These are phyloP conservation scores for Exophiala sideris DNA, from an alignment of 2,329 filamentous ascomycete genomes.

Conservation along the genomic window DNA sequence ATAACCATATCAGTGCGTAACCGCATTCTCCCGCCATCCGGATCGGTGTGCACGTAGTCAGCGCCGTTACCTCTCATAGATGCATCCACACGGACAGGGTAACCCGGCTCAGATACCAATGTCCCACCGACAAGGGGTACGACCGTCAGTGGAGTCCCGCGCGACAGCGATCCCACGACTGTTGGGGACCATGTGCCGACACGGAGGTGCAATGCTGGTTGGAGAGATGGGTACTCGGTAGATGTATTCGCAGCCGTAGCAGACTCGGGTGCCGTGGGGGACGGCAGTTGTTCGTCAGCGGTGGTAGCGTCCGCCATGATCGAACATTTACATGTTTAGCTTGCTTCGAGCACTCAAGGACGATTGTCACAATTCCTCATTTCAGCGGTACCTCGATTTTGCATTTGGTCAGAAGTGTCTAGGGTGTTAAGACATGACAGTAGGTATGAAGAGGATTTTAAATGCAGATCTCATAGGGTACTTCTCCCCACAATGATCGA, in stretches of 20 bases:
- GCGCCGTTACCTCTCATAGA: constrained; percentile 38
- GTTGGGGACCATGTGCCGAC: constrained; percentile 26
- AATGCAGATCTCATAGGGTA: too few species aligned
- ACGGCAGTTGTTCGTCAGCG: too few species aligned
- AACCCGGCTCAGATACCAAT: constrained; percentile 36
- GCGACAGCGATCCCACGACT: constrained; percentile 33
- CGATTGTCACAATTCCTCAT: too few species aligned
- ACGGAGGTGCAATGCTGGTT: constrained; percentile 41
- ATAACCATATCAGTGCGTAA: constrained; percentile 40
- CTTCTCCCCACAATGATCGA: too few species aligned
- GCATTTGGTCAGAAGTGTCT: too few species aligned
- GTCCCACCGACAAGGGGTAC: constrained; percentile 39
- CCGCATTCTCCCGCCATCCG: constrained; percentile 38
- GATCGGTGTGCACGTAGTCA: constrained; percentile 43
- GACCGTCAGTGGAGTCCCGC: constrained; percentile 36
- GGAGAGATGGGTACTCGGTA: constrained; percentile 35
- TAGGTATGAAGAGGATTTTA: too few species aligned
- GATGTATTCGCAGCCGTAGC: constrained; percentile 29
- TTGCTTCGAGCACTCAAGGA: too few species aligned
- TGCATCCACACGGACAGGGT: constrained; percentile 38
- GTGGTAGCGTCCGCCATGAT: too few species aligned
- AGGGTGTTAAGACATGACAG: too few species aligned
- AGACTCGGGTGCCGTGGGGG: too few species aligned
- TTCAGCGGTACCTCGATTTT: too few species aligned
- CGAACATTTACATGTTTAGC: too few species aligned